A percentile compares a stretch with the other conserved stretches of the same genome.
Conservation (phyloP, 345 rosid genomes). For the Arabis hirsuta region DNA sequence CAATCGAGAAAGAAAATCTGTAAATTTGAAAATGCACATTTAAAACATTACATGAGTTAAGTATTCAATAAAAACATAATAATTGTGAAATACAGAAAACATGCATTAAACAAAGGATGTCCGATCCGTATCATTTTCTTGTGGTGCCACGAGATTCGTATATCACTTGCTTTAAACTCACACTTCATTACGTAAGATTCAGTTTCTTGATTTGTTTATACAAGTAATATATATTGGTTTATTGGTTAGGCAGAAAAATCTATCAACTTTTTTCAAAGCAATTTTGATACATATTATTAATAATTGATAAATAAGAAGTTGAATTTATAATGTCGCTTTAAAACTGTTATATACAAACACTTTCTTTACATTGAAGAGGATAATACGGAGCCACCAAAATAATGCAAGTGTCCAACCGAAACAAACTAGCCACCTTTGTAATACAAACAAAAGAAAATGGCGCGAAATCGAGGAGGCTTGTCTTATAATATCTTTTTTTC, state of each 20-base stretch:
- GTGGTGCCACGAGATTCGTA: slow-evolving; percentile 27
- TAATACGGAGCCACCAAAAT: slow-evolving; percentile 35
- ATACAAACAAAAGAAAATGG: slow-evolving; percentile 14
- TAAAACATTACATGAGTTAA: slow-evolving; percentile 4
- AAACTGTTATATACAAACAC: not conserved
- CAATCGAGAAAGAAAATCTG: not conserved
- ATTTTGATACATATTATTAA: too few species aligned
- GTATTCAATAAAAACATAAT: not conserved
- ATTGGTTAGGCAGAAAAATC: slow-evolving; percentile 18
- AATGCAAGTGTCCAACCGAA: slow-evolving; percentile 28
- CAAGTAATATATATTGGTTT: slow-evolving; percentile 21
- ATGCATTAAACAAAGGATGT: slow-evolving; percentile 46
- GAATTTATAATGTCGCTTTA: not conserved
- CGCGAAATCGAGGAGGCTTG: slow-evolving; percentile 34
- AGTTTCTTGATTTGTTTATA: slow-evolving; percentile 38
- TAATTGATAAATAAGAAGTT: too few species aligned
- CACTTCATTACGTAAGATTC: slow-evolving; percentile 42
- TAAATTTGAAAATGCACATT: slow-evolving; percentile 9
- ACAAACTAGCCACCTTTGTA: slow-evolving; percentile 18
- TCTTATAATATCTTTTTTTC: slow-evolving; percentile 14
- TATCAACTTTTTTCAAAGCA: not conserved
- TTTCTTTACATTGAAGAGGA: slow-evolving; percentile 21
- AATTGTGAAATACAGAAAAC: slow-evolving; percentile 41
- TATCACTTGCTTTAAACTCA: slow-evolving; percentile 39
- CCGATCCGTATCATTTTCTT: slow-evolving; percentile 33